phyloP scores from a whole-genome alignment of 192 early-diverging fungal genomes.

The Linderina pennispora region DNA sequence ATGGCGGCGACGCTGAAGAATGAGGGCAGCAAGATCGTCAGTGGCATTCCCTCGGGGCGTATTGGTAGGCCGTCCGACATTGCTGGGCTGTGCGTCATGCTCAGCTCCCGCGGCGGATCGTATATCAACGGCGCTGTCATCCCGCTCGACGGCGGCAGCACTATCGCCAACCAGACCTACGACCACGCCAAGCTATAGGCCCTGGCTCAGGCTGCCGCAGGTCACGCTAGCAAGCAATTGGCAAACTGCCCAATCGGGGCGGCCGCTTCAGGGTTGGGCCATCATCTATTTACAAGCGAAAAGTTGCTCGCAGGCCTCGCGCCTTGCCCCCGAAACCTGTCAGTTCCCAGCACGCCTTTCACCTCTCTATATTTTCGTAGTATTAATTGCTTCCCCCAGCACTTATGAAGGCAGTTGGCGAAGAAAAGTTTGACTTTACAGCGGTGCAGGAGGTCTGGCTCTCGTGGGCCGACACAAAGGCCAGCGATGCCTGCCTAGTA shows the following conservation, averaged over 20 bases:
- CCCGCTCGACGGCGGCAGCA: constrained; percentile 64
- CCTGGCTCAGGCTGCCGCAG: no score
- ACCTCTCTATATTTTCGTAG: no score
- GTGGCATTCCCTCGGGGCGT: constrained; percentile 55
- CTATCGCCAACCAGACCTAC: neutral
- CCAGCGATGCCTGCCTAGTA: constrained; percentile 5
- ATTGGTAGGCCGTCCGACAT: constrained; percentile 76
- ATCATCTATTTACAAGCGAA: no score
- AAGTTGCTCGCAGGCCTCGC: no score
- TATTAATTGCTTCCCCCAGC: no score
- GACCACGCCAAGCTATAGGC: neutral
- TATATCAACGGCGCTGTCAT: constrained; percentile 72
- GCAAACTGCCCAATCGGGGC: no score
- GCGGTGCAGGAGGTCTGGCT: constrained; percentile 13
- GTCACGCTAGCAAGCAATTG: no score
- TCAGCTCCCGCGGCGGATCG: constrained; percentile 61
- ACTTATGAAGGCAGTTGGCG: no score
- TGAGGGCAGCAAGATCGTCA: constrained; percentile 17
- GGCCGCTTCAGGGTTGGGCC: no score
- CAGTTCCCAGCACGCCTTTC: no score
- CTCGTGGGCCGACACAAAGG: constrained; percentile 7
- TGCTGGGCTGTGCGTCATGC: constrained; percentile 69
- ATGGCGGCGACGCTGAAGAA: constrained; percentile 12
- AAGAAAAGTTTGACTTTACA: no score
- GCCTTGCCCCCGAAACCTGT: no score